Percentiles rank a stretch among this genome's conserved stretches.
Evolutionary conservation across 2,329 filamentous ascomycete species (phyloP).

Genomic region (Colletotrichum cereale): DNA sequence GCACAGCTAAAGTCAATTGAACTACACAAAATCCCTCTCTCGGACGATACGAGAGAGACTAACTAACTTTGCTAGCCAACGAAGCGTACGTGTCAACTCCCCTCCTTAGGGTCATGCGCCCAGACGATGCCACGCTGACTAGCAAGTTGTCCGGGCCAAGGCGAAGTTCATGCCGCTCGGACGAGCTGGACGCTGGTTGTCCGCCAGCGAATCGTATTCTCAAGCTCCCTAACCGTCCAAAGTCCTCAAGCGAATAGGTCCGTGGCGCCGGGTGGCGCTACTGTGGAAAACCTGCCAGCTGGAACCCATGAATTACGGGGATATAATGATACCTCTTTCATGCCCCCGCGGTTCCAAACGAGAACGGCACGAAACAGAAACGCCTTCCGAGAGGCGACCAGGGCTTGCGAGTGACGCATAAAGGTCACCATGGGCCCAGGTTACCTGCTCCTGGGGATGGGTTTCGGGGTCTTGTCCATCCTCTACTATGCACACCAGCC

Average conservation of each 20-base stretch:
- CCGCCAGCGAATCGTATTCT: neutral
- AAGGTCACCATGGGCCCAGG: conserved; percentile 2
- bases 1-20: neutral
- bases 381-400: neutral
- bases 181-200: neutral
- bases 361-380: neutral
- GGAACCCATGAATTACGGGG: neutral
- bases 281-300: neutral
- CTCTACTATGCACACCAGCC: conserved; percentile 6
- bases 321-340: conserved; percentile 8
- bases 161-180: conserved; percentile 15
- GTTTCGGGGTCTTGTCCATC: neutral
- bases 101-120: conserved; percentile 5
- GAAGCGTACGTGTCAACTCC: neutral
- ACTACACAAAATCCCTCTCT: neutral
- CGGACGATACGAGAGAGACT: neutral
- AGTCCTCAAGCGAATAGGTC: neutral
- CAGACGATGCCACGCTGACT: neutral
- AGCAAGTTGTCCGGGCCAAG: neutral
- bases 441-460: neutral
- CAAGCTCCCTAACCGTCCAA: neutral
- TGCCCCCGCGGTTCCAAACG: neutral
- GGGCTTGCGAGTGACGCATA: neutral
- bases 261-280: neutral
- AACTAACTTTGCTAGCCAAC: neutral